Percentiles rank a stretch among this genome's conserved stretches.
Evolutionary conservation across 2,329 filamentous ascomycete species (phyloP).

Genomic region (Aspergillus sp.): DNA sequence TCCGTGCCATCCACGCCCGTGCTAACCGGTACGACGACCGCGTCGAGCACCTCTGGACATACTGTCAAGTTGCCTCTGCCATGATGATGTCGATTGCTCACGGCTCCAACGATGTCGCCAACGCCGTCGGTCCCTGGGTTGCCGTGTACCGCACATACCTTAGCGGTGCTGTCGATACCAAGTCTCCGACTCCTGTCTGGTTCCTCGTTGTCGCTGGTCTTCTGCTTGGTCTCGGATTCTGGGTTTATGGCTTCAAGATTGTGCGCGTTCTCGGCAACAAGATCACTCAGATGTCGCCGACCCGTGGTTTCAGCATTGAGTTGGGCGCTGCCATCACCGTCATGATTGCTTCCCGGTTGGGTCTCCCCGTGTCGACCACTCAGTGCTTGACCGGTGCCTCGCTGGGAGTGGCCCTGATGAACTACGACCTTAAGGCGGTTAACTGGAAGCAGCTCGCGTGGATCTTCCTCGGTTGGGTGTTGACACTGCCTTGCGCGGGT

Average conservation of each 20-base stretch:
- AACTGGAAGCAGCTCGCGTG: conserved; percentile 38
- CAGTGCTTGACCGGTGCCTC: conserved; percentile 30
- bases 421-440: conserved; percentile 29
- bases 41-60: conserved; percentile 42
- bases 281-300: conserved; percentile 33
- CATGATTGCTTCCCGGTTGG: conserved; percentile 24
- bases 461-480: conserved; percentile 38
- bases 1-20: conserved; percentile 31
- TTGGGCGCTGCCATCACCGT: conserved; percentile 35
- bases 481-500: conserved; percentile 37
- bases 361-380: conserved; percentile 30
- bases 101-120: conserved; percentile 38
- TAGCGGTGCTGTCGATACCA: conserved; percentile 21
- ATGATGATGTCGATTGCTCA: conserved; percentile 38
- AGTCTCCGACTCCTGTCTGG: conserved; percentile 32
- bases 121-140: conserved; percentile 35
- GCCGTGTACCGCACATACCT: conserved; percentile 29
- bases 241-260: conserved; percentile 35
- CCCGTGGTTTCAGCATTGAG: conserved; percentile 25
- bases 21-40: conserved; percentile 38
- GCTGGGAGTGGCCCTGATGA: conserved; percentile 29
- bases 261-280: conserved; percentile 34
- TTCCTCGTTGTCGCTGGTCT: conserved; percentile 32
- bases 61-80: conserved; percentile 33
- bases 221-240: conserved; percentile 33